These are phyloP conservation scores for Lentithecium fluviatile DNA, from an alignment of 495 filamentous ascomycete genomes.

Conservation along the genomic window DNA sequence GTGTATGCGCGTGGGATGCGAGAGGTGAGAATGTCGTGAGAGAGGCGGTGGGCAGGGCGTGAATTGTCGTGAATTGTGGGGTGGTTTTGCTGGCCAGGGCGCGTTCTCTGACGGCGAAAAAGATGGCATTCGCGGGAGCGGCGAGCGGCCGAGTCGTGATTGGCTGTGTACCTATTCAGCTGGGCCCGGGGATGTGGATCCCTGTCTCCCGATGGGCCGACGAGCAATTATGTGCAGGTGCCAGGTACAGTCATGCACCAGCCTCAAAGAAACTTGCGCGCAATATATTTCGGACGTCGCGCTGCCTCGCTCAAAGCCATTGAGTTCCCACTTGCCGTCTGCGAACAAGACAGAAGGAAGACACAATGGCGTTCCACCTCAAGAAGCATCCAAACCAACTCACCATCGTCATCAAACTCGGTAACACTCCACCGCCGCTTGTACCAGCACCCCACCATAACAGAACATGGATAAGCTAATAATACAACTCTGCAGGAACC, in stretches of 20 bases:
- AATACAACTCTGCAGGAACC: constrained; percentile 60
- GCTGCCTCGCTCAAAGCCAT: constrained; percentile 7
- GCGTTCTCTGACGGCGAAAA: constrained; percentile 7
- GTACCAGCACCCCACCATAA: constrained; percentile 17
- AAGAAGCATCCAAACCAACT: constrained; percentile 51
- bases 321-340: background rate
- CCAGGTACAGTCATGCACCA: too few species aligned
- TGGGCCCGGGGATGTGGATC: too few species aligned
- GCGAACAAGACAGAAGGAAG: background rate
- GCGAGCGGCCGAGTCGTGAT: background rate
- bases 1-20: background rate
- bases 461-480: constrained; percentile 11
- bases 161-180: too few species aligned
- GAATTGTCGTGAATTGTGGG: constrained; percentile 7
- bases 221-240: too few species aligned
- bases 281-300: constrained; percentile 11
- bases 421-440: constrained; percentile 46
- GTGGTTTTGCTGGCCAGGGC: constrained; percentile 12
- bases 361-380: constrained; percentile 51
- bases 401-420: constrained; percentile 91
- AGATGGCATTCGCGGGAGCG: constrained; percentile 10
- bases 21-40: background rate
- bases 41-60: background rate
- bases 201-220: too few species aligned
- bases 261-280: too few species aligned